Percentiles rank a stretch among this genome's conserved stretches.
These are phyloP conservation scores for Phycomyces blakesleeanus DNA, from an alignment of 192 early-diverging fungal genomes.

Conservation along the genomic window DNA sequence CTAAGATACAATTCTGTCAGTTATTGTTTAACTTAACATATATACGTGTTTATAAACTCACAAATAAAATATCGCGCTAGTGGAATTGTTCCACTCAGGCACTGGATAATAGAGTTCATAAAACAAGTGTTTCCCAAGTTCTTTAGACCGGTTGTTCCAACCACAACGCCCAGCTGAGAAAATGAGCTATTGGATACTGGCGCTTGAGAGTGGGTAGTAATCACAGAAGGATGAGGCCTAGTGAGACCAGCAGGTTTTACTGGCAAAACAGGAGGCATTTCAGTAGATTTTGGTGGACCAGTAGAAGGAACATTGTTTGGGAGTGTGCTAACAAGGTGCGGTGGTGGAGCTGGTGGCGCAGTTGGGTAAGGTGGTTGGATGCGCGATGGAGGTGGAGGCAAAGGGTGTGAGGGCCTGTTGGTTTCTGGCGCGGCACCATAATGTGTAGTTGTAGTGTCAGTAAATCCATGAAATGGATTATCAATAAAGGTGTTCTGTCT, in stretches of 20 bases:
- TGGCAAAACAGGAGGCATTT: not conserved
- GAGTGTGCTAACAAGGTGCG: not conserved
- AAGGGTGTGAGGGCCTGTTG: slow-evolving; percentile 33
- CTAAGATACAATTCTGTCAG: slow-evolving; percentile 25
- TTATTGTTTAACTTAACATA: not conserved
- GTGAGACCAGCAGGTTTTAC: not conserved
- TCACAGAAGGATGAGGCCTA: not conserved
- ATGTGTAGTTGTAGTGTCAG: slow-evolving; percentile 24
- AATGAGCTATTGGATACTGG: slow-evolving; percentile 29
- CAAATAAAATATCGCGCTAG: slow-evolving; percentile 65
- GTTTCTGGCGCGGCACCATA: slow-evolving; percentile 35
- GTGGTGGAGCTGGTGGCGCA: not conserved
- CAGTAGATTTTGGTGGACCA: slow-evolving; percentile 1
- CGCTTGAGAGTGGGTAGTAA: slow-evolving; percentile 11
- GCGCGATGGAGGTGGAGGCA: slow-evolving; percentile 25
- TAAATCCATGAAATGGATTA: slow-evolving; percentile 51
- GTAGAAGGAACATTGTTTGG: not conserved
- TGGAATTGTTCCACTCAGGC: slow-evolving; percentile 65
- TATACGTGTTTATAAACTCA: slow-evolving; percentile 14
- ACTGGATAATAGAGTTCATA: slow-evolving; percentile 84
- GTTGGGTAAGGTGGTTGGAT: not conserved
- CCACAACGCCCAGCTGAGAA: slow-evolving; percentile 40
- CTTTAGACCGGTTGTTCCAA: slow-evolving; percentile 68
- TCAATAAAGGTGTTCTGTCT: slow-evolving; percentile 56
- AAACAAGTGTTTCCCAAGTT: slow-evolving; percentile 86